Conservation (phyloP, 2,329 filamentous ascomycete species). For the Neofusicoccum sp. region DNA sequence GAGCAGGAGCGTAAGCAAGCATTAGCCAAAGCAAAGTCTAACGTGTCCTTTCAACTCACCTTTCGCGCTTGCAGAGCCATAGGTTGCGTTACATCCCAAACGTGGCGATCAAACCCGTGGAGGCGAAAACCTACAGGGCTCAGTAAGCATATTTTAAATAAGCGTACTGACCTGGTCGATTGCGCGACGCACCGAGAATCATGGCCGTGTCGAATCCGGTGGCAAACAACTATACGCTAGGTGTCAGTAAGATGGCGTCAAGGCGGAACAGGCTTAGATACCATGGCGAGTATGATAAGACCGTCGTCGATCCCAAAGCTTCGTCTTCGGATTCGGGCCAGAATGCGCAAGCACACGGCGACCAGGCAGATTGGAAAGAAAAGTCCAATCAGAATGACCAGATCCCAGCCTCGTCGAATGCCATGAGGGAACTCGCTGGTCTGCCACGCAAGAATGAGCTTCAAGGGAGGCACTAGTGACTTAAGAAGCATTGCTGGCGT, state of each 20-base stretch:
- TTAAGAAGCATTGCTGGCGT: background rate
- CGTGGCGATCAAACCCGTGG: conserved; percentile 15
- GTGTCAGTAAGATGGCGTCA: background rate
- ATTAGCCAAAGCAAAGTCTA: background rate
- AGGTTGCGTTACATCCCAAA: conserved; percentile 8
- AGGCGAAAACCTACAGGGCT: background rate
- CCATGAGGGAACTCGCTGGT: conserved; percentile 3
- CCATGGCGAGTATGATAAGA: conserved; percentile 12
- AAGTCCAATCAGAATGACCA: background rate
- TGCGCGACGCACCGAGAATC: background rate
- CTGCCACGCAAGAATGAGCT: conserved; percentile 8
- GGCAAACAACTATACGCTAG: background rate
- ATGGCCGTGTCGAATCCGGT: background rate
- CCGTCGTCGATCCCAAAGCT: conserved; percentile 8
- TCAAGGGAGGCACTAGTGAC: background rate
- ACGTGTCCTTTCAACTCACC: background rate
- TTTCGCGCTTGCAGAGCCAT: conserved; percentile 4
- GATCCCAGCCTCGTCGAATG: background rate
- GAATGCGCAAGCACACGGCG: background rate
- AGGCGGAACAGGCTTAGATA: background rate
- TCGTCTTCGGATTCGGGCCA: background rate
- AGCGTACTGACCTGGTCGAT: background rate
- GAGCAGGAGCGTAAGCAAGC: background rate
- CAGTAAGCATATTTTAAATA: background rate
- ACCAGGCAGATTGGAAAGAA: background rate